Conservation (phyloP, 1,284 basidiomycete genomes). For the Tilletia caries region DNA sequence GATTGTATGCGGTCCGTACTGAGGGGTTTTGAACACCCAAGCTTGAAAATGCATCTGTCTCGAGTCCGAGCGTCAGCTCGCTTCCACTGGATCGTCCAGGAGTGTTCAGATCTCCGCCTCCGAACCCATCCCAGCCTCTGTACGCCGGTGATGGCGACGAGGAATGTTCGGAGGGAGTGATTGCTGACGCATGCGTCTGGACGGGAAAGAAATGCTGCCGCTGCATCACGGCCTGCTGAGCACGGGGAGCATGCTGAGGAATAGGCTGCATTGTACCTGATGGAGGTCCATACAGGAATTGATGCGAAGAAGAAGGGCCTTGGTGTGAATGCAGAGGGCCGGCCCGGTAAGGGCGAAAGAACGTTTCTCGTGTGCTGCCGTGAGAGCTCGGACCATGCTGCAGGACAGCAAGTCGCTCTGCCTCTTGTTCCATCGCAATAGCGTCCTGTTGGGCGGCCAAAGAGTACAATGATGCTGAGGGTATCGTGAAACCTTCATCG, state of each 20-base stretch:
- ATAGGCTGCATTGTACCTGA: not conserved
- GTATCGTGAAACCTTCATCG: not conserved
- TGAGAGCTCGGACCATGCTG: not conserved
- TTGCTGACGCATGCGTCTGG: not conserved
- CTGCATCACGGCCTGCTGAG: not conserved
- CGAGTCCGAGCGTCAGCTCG: no score
- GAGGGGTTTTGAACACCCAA: no score
- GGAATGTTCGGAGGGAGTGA: not conserved
- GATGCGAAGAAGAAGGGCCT: not conserved
- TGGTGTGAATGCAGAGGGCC: not conserved
- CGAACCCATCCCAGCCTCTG: not conserved
- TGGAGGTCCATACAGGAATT: not conserved
- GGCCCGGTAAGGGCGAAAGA: constrained; percentile 6
- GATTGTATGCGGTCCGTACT: no score
- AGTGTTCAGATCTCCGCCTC: no score
- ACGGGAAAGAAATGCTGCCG: not conserved
- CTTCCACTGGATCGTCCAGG: no score
- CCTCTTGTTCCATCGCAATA: not conserved
- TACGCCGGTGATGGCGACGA: not conserved
- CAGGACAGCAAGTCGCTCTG: not conserved
- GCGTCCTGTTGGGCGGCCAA: not conserved
- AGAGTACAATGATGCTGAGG: not conserved
- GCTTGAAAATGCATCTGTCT: no score
- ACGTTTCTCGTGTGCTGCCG: not conserved
- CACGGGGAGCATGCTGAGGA: not conserved